Evolutionary conservation across 2,329 filamentous ascomycete species (phyloP), one percentile per base, ranked within the genome.

Genomic region (Huntiella abstrusa): DNA sequence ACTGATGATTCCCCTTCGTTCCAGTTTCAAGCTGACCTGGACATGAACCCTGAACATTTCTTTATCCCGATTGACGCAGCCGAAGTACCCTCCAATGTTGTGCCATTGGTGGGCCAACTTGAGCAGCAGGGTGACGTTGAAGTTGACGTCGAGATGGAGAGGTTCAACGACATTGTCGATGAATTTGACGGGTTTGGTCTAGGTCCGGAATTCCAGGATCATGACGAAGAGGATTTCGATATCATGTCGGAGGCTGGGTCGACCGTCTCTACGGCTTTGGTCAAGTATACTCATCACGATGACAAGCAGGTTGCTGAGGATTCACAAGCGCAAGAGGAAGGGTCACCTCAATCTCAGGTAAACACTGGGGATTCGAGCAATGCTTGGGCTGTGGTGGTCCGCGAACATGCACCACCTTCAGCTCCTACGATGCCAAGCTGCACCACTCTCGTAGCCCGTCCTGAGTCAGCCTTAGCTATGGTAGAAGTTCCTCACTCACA

Each of bases 231-330:
- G 8, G 22, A 28, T 28, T 28, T 28, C 3, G 22, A 28, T 28
- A 10, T 28, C 22, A 28, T 39, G 16, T 49, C 47, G 12, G 47
- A 49, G 32, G 43, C 43, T 7, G 38, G 10, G 12, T 50, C 48
- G 4, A 41, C 46, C 33, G 10, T 37, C 2, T 42, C 48, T n/a
- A 50, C 48, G 10, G 45, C 52, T 3, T 38, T 53, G 16, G 44
- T 49, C 15, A 32, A 40, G 5, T 47, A 43, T 6, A 49, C 48
- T 12, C 11, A 32, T 12, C 10, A 28, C 17, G 17, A 33, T 11
- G n/a, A 11, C 3, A 13, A 12, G 4, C 39, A 19, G 19, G 4
- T 5, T 12, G 17, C 7, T 5, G 40, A 28, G n/a, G 10, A 15
- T 40, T 13, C 5, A 17, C 37, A 19, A 5, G 10, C 11, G 4